These are phyloP conservation scores for Fusarium tuaranense DNA, from an alignment of 2,329 filamentous ascomycete species.

Conservation along the genomic window DNA sequence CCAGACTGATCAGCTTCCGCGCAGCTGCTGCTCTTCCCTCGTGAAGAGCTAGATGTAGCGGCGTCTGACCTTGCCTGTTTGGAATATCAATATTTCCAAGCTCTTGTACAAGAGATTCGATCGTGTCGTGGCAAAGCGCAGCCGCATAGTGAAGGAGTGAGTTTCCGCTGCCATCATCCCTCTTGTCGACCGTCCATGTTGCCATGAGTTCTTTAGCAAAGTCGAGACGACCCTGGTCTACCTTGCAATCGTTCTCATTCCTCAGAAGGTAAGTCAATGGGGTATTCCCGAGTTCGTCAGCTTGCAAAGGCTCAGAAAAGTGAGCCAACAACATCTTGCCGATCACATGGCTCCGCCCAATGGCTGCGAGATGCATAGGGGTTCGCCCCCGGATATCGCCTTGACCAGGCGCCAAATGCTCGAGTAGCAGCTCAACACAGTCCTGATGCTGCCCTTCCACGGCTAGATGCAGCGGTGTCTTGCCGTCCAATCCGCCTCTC, in stretches of 20 bases:
- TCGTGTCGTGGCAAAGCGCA: too few species aligned
- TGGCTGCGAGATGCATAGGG: not conserved
- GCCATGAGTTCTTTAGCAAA: not conserved
- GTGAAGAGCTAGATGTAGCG: not conserved
- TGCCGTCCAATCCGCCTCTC: not conserved
- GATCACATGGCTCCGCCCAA: not conserved
- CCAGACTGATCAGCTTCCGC: not conserved
- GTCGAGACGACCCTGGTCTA: not conserved
- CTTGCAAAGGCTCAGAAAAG: not conserved
- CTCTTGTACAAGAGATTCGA: not conserved
- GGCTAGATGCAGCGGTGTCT: not conserved
- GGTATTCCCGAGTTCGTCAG: not conserved
- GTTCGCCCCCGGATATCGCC: not conserved
- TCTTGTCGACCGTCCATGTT: not conserved
- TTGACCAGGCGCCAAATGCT: too few species aligned
- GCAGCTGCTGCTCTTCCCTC: not conserved
- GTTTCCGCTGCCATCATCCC: not conserved
- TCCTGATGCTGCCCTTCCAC: not conserved
- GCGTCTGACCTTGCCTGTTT: not conserved
- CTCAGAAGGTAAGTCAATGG: not conserved
- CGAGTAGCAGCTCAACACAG: not conserved
- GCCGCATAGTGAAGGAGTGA: not conserved
- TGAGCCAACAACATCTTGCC: not conserved
- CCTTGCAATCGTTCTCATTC: not conserved
- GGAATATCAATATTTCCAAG: not conserved